Base-by-base conservation (phyloP, 345 rosid genomes). In the Conringia planisiliqua region DNA sequence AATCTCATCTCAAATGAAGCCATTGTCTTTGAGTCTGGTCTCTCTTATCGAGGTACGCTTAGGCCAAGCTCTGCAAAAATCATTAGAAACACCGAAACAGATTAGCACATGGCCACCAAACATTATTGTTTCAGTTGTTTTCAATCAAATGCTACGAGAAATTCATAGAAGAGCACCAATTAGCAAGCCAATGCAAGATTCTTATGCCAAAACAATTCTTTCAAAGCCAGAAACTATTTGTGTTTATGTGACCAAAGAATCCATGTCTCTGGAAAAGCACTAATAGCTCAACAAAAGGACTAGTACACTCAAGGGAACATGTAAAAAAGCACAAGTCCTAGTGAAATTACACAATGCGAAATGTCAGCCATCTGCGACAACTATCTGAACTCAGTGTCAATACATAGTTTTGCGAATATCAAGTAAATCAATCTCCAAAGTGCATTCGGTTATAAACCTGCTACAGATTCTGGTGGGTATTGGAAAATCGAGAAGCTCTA, bases 41-140 rank as follows among this genome's bases (percentile, higher is more conserved):
- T 67, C 52, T 20, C 2, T 84, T 79, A 86, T 92, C 96, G 92
- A 69, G 92, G 96, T 73, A 83, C 92, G n/a, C 94, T 77, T 74
- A 87, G 85, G 70, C 96, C 94, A 40, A 90, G 81, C 82, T 84
- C 94, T 92, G 92, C 67, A 78, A 57, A 56, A 73, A 32, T 60
- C 60, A 59, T 44, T 22, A 51, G 39, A 82, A 54, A 62, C 24
- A 64, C 35, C 16, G 4, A 4, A 38, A 47, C 7, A 51, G 9
- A 62, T 68, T 59, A 74, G 69, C 62, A 73, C 42, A 60, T 13
- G 8, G 3, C 14, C 60, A 70, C 27, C 36, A 46, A 56, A 58
- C 68, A 42, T 40, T 54, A 9, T 43, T 69, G 59, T 26, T 48
- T 10, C 26, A 32, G 9, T n/a, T 47, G 11, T 0, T 13, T 14